These are phyloP conservation scores for Trametes cingulata DNA, from an alignment of 768 basidiomycete species.

Conservation along the genomic window DNA sequence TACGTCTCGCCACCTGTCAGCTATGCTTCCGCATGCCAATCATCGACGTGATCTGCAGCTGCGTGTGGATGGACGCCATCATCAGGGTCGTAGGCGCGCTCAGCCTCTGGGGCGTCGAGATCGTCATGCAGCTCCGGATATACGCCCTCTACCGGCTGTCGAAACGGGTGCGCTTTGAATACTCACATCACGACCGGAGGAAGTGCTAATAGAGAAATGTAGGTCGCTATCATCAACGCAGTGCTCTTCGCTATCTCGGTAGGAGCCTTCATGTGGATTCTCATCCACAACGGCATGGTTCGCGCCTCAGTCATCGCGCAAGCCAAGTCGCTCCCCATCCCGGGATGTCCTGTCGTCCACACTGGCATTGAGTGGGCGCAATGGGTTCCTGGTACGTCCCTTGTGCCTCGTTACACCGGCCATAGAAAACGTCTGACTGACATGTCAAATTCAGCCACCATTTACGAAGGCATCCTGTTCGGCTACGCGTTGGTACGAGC, in stretches of 20 bases:
- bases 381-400: conserved; percentile 44
- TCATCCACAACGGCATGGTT: conserved; percentile 39
- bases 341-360: conserved; percentile 45
- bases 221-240: conserved; percentile 39
- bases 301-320: conserved; percentile 39
- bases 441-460: conserved; percentile 33
- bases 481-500: conserved; percentile 42
- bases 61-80: conserved; percentile 45
- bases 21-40: no score
- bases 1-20: conserved; percentile 26
- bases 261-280: conserved; percentile 43
- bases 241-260: conserved; percentile 44
- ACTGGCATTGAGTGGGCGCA: conserved; percentile 45
- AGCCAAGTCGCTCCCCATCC: conserved; percentile 40
- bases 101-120: conserved; percentile 49
- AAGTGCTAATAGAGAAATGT: no score
- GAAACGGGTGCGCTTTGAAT: conserved; percentile 38
- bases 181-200: no score
- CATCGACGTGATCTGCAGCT: conserved; percentile 30
- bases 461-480: conserved; percentile 45
- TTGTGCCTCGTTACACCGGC: no score
- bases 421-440: not conserved
- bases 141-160: conserved; percentile 46
- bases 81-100: conserved; percentile 46
- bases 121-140: conserved; percentile 49